These are phyloP conservation scores for Coffea humblotiana DNA, from an alignment of 305 asterid genomes.

Conservation along the genomic window DNA sequence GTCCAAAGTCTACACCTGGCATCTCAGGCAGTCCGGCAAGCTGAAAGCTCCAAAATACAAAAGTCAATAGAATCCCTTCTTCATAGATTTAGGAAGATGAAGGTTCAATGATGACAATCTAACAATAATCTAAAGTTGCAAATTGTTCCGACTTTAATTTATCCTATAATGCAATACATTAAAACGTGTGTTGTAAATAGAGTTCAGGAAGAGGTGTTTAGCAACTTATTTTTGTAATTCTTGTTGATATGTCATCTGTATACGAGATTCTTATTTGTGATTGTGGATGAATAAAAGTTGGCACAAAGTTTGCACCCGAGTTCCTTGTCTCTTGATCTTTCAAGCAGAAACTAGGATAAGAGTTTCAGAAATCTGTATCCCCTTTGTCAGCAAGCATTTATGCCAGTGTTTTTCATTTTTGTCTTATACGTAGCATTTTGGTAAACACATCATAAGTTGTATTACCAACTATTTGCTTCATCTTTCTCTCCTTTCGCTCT, in stretches of 20 bases:
- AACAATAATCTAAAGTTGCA: neutral
- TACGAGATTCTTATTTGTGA: neutral
- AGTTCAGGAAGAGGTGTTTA: neutral
- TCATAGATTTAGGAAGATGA: conserved; percentile 56
- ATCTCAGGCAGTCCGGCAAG: conserved; percentile 49
- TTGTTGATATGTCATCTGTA: neutral
- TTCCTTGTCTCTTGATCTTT: neutral
- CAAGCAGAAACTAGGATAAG: neutral
- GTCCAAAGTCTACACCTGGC: conserved; percentile 68
- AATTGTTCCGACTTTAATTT: neutral
- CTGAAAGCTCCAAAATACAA: conserved; percentile 68
- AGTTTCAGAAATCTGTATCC: neutral
- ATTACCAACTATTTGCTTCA: neutral
- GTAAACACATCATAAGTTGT: neutral
- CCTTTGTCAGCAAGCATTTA: neutral
- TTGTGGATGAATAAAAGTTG: too few relatives aligned
- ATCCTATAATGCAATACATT: neutral
- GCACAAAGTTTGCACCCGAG: neutral
- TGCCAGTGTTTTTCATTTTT: neutral
- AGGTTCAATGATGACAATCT: conserved; percentile 25
- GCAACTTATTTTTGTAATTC: neutral
- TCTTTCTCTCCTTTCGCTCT: neutral
- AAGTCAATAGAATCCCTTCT: conserved; percentile 60
- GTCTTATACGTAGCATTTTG: neutral
- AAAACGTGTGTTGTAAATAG: neutral